phyloP scores from a whole-genome alignment of 1,284 basidiomycete species.

The Ganoderma meredithae region DNA sequence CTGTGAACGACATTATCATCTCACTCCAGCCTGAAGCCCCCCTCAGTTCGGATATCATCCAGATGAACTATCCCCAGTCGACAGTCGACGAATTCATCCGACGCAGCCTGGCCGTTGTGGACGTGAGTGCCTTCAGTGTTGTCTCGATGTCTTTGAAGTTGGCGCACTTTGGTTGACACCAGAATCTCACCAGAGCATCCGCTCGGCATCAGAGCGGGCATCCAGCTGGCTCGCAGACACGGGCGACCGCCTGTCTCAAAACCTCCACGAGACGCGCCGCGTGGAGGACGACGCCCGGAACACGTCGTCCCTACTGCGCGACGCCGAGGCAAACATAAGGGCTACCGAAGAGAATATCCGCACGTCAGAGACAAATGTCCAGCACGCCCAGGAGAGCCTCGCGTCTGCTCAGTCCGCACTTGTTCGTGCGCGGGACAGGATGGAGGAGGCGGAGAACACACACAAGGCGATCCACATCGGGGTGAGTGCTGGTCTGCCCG shows the following conservation, averaged over 20 bases:
- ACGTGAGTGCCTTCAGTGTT: not conserved
- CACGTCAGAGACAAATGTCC: not conserved
- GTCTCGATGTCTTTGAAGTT: not conserved
- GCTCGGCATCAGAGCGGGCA: conserved; percentile 3
- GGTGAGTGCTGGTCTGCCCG: not conserved
- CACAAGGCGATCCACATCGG: conserved; percentile 11
- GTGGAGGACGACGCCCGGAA: conserved; percentile 1
- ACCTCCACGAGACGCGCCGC: conserved; percentile 10
- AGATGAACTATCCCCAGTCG: conserved; percentile 14
- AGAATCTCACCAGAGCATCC: not conserved
- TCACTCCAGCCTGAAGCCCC: conserved; percentile 11
- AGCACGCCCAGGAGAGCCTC: conserved; percentile 4
- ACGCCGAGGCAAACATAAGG: not conserved
- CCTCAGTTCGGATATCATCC: conserved; percentile 14
- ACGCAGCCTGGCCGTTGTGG: conserved; percentile 3
- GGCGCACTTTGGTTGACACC: not conserved
- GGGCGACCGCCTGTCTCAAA: conserved; percentile 8
- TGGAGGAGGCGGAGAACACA: not conserved
- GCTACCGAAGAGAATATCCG: conserved; percentile 11
- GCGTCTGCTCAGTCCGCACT: conserved; percentile 10
- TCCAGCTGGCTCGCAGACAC: conserved; percentile 12
- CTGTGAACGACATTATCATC: conserved; percentile 15
- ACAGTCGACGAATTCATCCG: conserved; percentile 13
- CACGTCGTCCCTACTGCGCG: not conserved
- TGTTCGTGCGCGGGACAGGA: not conserved